Evolutionary conservation across 148 eudicot species (phyloP).

Genomic region (Vaccinium macrocarpon): DNA sequence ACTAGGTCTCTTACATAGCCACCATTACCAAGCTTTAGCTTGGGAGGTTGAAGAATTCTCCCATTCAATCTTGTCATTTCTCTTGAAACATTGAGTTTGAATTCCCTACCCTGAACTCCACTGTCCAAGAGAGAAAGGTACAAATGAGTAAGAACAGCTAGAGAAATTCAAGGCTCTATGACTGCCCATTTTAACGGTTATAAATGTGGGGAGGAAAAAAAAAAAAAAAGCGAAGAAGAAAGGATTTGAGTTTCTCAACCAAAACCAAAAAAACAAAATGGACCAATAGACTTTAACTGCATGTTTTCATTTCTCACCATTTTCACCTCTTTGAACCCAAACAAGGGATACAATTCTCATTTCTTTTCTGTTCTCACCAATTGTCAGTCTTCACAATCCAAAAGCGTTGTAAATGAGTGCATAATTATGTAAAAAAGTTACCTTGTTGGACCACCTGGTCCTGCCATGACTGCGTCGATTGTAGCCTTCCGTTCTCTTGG

Average conservation of each 20-base stretch:
- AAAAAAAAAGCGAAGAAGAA: neutral
- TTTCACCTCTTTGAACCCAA: neutral
- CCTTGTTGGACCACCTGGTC: slow-evolving; percentile 88
- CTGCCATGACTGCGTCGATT: slow-evolving; percentile 70
- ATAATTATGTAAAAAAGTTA: slow-evolving; percentile 18
- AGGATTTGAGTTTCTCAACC: neutral
- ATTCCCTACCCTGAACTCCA: slow-evolving; percentile 69
- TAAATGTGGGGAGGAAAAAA: neutral
- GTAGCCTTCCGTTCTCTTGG: slow-evolving; percentile 77
- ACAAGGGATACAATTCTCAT: neutral
- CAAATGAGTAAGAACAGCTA: neutral
- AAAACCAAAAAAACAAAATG: neutral
- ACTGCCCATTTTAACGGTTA: neutral
- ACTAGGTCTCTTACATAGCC: slow-evolving; percentile 58
- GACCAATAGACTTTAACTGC: neutral
- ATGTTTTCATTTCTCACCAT: neutral
- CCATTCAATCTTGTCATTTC: slow-evolving; percentile 87
- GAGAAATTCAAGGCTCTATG: neutral
- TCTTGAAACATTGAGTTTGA: slow-evolving; percentile 58
- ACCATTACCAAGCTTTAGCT: slow-evolving; percentile 68
- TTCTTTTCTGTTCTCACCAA: neutral
- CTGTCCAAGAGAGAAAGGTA: slow-evolving; percentile 29
- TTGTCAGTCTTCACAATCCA: neutral
- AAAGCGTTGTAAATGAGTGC: neutral
- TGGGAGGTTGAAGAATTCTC: slow-evolving; percentile 88